Conservation (phyloP, 1,284 basidiomycete species). For the Bondarzewia mesenterica region DNA sequence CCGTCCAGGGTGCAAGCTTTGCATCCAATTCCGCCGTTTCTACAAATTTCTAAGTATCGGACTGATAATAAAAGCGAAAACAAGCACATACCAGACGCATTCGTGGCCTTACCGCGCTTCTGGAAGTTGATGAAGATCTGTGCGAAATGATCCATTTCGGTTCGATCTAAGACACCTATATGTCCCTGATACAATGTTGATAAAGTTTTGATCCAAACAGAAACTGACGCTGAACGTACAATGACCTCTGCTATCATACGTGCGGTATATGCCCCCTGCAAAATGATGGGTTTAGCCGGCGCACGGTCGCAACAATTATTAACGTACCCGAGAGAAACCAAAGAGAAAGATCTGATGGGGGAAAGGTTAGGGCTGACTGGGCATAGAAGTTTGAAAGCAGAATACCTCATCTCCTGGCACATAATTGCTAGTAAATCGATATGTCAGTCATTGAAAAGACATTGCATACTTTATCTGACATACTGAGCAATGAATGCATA, state of each 20-base stretch:
- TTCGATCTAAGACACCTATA: conserved; percentile 58
- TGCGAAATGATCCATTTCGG: conserved; percentile 62
- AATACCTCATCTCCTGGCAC: conserved; percentile 58
- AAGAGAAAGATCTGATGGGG: conserved; percentile 55
- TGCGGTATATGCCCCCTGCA: conserved; percentile 62
- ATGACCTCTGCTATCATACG: conserved; percentile 65
- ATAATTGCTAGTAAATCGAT: conserved; percentile 42
- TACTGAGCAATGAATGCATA: conserved; percentile 70
- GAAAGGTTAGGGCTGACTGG: not conserved
- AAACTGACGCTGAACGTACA: conserved; percentile 26
- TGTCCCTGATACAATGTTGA: conserved; percentile 32
- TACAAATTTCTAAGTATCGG: conserved; percentile 15
- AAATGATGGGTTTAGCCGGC: conserved; percentile 6
- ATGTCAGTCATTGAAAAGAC: not conserved
- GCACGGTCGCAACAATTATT: not conserved
- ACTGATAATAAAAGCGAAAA: not conserved
- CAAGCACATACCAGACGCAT: conserved; percentile 32
- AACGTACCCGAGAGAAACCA: conserved; percentile 58
- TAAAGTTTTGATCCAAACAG: not conserved
- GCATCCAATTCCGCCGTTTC: conserved; percentile 35
- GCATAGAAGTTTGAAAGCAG: not conserved
- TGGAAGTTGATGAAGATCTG: conserved; percentile 54
- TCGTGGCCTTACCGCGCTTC: conserved; percentile 44
- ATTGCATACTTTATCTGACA: conserved; percentile 17
- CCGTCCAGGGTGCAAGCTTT: conserved; percentile 44